Evolutionary conservation across 163 green algal species (phyloP).

Genomic region (Scenedesmus sp.): DNA sequence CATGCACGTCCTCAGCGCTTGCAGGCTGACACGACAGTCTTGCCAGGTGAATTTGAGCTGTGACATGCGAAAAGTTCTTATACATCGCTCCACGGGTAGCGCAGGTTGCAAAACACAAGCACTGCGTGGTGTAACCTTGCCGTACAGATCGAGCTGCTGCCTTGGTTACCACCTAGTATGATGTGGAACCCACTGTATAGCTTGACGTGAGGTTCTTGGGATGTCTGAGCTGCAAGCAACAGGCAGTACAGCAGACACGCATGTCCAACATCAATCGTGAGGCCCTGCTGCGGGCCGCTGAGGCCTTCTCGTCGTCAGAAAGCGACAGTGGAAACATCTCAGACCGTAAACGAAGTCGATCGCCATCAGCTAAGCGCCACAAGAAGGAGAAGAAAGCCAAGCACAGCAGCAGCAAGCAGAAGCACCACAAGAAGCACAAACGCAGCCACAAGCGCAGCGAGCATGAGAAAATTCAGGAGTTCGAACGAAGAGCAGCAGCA

Average conservation of each 20-base stretch:
- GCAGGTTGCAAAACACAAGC: too few species aligned
- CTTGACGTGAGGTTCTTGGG: neutral
- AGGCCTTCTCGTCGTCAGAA: slow-evolving; percentile 17
- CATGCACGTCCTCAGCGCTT: too few species aligned
- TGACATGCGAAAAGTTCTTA: too few species aligned
- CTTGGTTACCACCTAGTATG: neutral
- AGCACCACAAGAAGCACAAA: slow-evolving; percentile 53
- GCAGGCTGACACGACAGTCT: too few species aligned
- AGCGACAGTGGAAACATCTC: slow-evolving; percentile 1
- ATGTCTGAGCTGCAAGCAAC: neutral
- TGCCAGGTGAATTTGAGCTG: too few species aligned
- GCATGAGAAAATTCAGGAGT: slow-evolving; percentile 48
- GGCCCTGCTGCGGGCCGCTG: slow-evolving; percentile 26
- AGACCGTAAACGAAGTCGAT: neutral
- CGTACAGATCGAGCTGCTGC: neutral
- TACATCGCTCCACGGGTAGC: too few species aligned
- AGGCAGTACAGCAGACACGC: neutral
- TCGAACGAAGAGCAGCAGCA: slow-evolving; percentile 34
- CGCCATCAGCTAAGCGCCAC: neutral
- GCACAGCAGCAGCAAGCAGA: slow-evolving; percentile 53
- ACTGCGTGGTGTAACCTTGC: too few species aligned
- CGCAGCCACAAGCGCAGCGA: slow-evolving; percentile 42
- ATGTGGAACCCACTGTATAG: neutral
- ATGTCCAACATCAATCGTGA: slow-evolving; percentile 26
- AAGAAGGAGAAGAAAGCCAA: slow-evolving; percentile 39